Percentiles rank a stretch among this genome's conserved stretches.
These are phyloP conservation scores for Phaeophleospora eucalypticola DNA, from an alignment of 2,329 filamentous ascomycete species.

Conservation along the genomic window DNA sequence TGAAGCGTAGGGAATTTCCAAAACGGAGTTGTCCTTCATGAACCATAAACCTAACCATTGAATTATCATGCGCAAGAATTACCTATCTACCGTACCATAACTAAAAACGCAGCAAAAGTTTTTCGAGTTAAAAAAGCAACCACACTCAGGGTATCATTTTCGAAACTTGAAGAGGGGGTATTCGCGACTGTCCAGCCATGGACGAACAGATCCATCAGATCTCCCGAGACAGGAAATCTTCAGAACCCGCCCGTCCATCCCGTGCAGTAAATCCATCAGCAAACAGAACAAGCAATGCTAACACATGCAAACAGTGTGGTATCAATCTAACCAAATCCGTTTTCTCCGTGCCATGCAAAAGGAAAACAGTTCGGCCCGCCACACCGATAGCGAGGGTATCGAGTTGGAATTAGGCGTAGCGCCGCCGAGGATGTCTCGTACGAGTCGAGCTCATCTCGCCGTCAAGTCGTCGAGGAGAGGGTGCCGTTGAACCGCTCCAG, in stretches of 20 bases:
- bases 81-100: background rate
- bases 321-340: conserved; percentile 14
- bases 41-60: background rate
- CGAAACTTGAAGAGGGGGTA: conserved; percentile 8
- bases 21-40: background rate
- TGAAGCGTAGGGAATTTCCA: background rate
- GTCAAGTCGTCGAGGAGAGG: background rate
- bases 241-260: background rate
- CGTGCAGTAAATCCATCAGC: conserved; percentile 8
- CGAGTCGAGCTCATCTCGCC: background rate
- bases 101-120: background rate
- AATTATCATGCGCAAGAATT: background rate
- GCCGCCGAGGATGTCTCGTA: conserved; percentile 2
- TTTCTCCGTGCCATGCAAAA: conserved; percentile 5
- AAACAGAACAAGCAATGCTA: conserved; percentile 10
- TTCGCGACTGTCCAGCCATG: conserved; percentile 9
- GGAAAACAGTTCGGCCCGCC: conserved; percentile 3
- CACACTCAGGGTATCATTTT: conserved; percentile 15
- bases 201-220: background rate
- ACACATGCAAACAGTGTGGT: conserved; percentile 12
- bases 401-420: conserved; percentile 19
- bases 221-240: background rate
- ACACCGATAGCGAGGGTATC: conserved; percentile 13
- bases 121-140: background rate
- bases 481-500: background rate